phyloP scores from a whole-genome alignment of 2,329 filamentous ascomycete genomes.

The Ceratocystis colombiana region DNA sequence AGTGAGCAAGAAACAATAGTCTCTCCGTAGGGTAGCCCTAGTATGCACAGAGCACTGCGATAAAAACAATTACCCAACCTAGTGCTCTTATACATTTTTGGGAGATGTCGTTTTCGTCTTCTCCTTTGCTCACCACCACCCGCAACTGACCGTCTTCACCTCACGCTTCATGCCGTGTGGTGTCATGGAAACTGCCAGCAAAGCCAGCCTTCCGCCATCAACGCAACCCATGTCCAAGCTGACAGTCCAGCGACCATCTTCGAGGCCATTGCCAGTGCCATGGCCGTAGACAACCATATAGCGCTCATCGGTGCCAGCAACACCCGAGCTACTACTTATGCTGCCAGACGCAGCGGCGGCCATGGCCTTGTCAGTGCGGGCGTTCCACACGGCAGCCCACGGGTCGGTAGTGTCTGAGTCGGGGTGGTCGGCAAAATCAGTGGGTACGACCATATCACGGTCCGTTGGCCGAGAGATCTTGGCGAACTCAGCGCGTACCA shows the following conservation, averaged over 20 bases:
- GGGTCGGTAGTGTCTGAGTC: conserved; percentile 43
- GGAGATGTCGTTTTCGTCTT: background rate
- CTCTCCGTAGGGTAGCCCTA: too few species aligned
- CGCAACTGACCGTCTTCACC: conserved; percentile 34
- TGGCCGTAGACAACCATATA: conserved; percentile 79
- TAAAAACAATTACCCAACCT: too few species aligned
- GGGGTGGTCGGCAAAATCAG: conserved; percentile 43
- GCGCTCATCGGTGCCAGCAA: conserved; percentile 31
- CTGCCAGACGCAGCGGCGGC: background rate
- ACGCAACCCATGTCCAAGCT: conserved; percentile 81
- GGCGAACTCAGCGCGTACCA: conserved; percentile 22
- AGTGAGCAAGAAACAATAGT: too few species aligned
- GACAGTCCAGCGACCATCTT: conserved; percentile 56
- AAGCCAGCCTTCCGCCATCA: conserved; percentile 63
- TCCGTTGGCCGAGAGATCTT: conserved; percentile 28
- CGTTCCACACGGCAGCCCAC: conserved; percentile 58
- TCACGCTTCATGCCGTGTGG: conserved; percentile 30
- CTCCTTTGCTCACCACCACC: conserved; percentile 19
- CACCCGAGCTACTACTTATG: conserved; percentile 11
- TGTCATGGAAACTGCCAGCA: conserved; percentile 57
- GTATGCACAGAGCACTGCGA: too few species aligned
- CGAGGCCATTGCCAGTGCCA: conserved; percentile 62
- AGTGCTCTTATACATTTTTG: background rate
- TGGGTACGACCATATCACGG: conserved; percentile 33
- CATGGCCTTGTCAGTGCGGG: conserved; percentile 35